Evolutionary conservation across 176 grass and related monocot species (phyloP), one percentile per base, ranked within the genome.

Genomic region (Phoenix dactylifera): DNA sequence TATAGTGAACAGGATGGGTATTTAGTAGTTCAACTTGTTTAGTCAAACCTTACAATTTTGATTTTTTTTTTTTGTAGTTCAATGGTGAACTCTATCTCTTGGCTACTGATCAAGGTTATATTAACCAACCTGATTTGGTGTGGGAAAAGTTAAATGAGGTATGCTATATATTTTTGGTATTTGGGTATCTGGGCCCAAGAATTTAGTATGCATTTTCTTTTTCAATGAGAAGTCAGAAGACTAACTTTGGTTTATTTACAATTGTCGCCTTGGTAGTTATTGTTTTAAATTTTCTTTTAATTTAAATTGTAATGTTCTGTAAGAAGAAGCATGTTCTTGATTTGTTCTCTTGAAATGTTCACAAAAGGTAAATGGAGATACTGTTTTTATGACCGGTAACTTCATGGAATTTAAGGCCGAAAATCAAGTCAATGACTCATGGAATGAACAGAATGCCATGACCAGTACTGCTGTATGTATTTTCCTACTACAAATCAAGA

Each of bases 121-220:
- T 93, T 68, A 59, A 81, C 72, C 94, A 98, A 77, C 81, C 73
- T 76, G 88, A 98, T 82, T 89, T 98, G 76, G 94, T 98, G 16
- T 98, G 94, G 94, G 79, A 98, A 76, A 98, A 79, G 61, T 78
- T 98, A 58, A 89, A 98, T 76, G 88, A 98, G 88, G 94, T 98
- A 89, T 77, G 62, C 20, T 58, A 51, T 60, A 28, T 15, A 20
- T 12, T 52, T 18, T 30, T 26, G 26, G 50, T 35, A 22, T 30
- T 55, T 55, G 17, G 35, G 7, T 44, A 9, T 44, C 9, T 44
- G 9, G 2, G 7, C 35, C n/a, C 19, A 12, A 18, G n/a, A 44
- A 0, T 6, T 55, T 68, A 32, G 14, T 5, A 16, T 16, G 49
- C 5, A 0, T 28, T 56, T 39, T 44, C n/a, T 28, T 15, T 56